Base-by-base conservation (phyloP, 345 rosid genomes). In the Hypericum perforatum region DNA sequence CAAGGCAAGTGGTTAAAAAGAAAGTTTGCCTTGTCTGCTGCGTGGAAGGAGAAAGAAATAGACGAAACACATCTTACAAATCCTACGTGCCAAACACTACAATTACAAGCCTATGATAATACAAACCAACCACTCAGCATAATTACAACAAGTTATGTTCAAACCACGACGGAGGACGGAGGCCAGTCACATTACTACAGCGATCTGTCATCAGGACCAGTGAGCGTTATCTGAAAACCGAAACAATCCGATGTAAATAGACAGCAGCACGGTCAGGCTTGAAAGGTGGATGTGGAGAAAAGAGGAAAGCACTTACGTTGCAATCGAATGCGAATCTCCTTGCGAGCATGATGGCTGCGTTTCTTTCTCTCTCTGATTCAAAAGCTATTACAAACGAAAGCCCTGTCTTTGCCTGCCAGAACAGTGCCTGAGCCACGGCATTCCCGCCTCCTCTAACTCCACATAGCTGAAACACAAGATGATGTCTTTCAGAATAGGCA, bases 391-490 rank as follows among this genome's bases (percentile, higher is more conserved):
- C 89, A 50, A 83, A 82, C 39, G 91, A 83, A 45, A 68, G 53
- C 1, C 85, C 94, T 70, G 76, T 77, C 69, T 78, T 85, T 16
- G 81, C 85, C 58, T 80, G 94, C 98, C 97, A 92, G 76, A 80
- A 92, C 73, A 82, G 46, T 46, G 97, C 97, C 63, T 92, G 97
- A 32, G 89, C 80, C 7, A 97, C 98, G 0, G 97, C 98, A 62
- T 89, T 92, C 39, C 97, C 98, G 13, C 91, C 97, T 63, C 99
- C 99, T 82, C 99, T 74, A 44, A 89, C 97, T 63, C 99, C 97
- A 52, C 99, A 92, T 12, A 92, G 69, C 99, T 92, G 48, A 41
- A 58, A 9, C 39, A 42, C 11, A 11, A 6, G 41, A 5, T 39
- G 29, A 12, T 7, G 44, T 59, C n/a, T n/a, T n/a, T n/a, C n/a